Evolutionary conservation across 495 filamentous ascomycete species (phyloP), one percentile per base, ranked within the genome.

Genomic region (Penicillium canescens): DNA sequence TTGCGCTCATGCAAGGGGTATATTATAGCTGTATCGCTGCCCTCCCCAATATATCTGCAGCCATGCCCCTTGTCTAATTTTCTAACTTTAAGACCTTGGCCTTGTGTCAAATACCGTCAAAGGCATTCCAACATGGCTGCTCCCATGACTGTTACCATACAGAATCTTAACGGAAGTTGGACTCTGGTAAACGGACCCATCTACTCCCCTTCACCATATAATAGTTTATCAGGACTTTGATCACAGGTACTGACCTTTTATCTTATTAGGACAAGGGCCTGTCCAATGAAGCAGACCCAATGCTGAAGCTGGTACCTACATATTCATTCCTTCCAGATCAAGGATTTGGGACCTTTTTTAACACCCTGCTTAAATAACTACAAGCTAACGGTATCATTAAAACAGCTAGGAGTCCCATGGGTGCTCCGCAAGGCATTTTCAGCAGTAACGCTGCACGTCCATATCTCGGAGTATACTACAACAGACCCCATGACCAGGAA

Each of bases 381-480:
- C 3, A n/a, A 35, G 16, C 47, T 50, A 14, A 42, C 5, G 18
- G 18, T 7, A 34, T 33, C 20, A 12, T 18, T 5, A 18, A 18
- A 18, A n/a, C 6, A 50, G 47, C 47, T 41, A 50, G 42, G 42
- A 14, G 24, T 50, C 4, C 6, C 24, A 3, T 50, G 47, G 47
- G 12, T 50, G 0, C 8, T 50, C 23, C 47, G 47, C 24, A 50
- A 50, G 9, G 47, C 47, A 7, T 42, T 50, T 28, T 14, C 14
- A 12, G 14, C 42, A 3, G 47, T 26, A 34, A 42, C 37, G 11
- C 41, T 50, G 12, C 35, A 50, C 37, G 20, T 50, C 37, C 24
- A 42, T 12, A 42, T 50, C 14, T 31, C 26, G 0, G 37, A 50
- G 6, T 49, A 49, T 23, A 16, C 39, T 16, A 40, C 16, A 11